Conservation (phyloP, 75 land plant genomes). For the Sequoia sempervirens region DNA sequence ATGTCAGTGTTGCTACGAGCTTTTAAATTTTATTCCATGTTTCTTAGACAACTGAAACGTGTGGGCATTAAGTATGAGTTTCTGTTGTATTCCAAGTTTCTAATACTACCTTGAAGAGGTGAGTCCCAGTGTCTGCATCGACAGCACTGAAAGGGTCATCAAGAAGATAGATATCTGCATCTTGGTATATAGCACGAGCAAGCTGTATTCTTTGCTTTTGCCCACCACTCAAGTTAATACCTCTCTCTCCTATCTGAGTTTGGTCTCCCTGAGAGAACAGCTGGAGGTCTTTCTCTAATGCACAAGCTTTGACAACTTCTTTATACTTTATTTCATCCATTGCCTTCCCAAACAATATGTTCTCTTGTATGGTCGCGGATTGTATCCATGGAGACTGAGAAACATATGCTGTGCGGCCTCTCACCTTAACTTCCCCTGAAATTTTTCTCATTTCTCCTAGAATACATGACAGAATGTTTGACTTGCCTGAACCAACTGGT, state of each 20-base stretch:
- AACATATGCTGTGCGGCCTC: slow-evolving; percentile 75
- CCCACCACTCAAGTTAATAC: slow-evolving; percentile 29
- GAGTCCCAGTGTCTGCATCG: slow-evolving; percentile 13
- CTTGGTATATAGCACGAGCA: slow-evolving; percentile 35
- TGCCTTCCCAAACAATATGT: slow-evolving; percentile 68
- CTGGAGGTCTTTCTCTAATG: slow-evolving; percentile 55
- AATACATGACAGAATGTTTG: slow-evolving; percentile 68
- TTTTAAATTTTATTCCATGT: not conserved
- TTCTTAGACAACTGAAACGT: not conserved
- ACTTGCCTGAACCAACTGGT: slow-evolving; percentile 79
- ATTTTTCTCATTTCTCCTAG: slow-evolving; percentile 71
- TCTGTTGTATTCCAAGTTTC: not conserved
- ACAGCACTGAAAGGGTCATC: slow-evolving; percentile 38
- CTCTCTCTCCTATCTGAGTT: slow-evolving; percentile 26
- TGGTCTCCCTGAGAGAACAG: slow-evolving; percentile 58
- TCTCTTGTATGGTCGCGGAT: slow-evolving; percentile 69
- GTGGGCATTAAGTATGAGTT: not conserved
- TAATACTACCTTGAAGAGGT: not conserved
- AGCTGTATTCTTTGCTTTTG: slow-evolving; percentile 41
- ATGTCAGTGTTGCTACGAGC: not conserved
- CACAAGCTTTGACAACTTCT: slow-evolving; percentile 57
- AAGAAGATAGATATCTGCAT: slow-evolving; percentile 31
- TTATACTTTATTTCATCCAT: slow-evolving; percentile 47
- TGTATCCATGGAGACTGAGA: slow-evolving; percentile 88
- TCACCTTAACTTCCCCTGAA: slow-evolving; percentile 48